Percentiles rank a stretch among this genome's conserved stretches.
These are phyloP conservation scores for Backusella psychrophila DNA, from an alignment of 192 early-diverging fungal genomes.

Conservation along the genomic window DNA sequence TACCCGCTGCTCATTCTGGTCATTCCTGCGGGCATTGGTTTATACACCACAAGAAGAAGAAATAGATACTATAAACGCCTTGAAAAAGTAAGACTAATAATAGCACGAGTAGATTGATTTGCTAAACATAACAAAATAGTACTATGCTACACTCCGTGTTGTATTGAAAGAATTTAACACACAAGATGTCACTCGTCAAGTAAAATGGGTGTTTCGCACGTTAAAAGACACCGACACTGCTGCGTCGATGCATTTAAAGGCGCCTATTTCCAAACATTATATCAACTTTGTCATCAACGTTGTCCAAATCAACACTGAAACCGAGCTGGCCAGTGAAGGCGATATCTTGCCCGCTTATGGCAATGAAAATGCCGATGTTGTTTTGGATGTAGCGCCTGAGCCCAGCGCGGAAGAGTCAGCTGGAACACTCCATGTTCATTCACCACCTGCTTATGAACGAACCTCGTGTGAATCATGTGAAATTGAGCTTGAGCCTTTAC, in stretches of 20 bases:
- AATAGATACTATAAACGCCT: background rate
- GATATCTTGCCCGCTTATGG: conserved; percentile 13
- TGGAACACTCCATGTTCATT: background rate
- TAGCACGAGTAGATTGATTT: background rate
- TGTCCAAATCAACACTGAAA: background rate
- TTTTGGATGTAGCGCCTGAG: background rate
- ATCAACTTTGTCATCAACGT: conserved; percentile 2
- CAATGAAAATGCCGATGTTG: background rate
- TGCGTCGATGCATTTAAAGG: background rate
- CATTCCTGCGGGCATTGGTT: conserved; percentile 9
- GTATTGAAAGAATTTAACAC: conserved; percentile 3
- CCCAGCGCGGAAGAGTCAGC: background rate
- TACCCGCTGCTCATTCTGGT: conserved; percentile 21
- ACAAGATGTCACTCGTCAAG: background rate
- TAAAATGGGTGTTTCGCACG: conserved; percentile 4
- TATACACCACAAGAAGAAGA: conserved; percentile 8
- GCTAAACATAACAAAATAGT: background rate
- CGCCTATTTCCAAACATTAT: background rate
- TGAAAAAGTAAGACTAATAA: background rate
- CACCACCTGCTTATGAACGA: conserved; percentile 8
- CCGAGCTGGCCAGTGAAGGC: background rate
- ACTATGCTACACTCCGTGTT: background rate
- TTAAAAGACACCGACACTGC: conserved; percentile 2
- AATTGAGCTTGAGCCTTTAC: background rate
- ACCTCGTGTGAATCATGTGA: background rate